These are phyloP conservation scores for Penicillium polonicum DNA, from an alignment of 2,329 filamentous ascomycete genomes.

Conservation along the genomic window DNA sequence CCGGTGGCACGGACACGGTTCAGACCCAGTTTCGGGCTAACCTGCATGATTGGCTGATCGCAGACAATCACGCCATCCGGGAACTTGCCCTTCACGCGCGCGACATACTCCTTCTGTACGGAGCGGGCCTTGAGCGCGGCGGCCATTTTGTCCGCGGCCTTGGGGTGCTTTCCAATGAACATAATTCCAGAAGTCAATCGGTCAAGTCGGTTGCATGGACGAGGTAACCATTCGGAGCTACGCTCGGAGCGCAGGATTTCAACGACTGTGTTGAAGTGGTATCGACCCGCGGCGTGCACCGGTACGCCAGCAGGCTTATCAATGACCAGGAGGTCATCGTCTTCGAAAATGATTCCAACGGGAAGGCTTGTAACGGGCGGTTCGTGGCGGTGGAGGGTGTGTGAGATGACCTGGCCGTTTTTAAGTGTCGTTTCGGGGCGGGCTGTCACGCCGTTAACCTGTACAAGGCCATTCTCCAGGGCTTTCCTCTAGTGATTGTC, in stretches of 20 bases:
- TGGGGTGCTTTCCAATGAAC: slow-evolving; percentile 88
- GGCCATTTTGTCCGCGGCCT: slow-evolving; percentile 74
- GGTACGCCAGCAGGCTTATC: slow-evolving; percentile 95
- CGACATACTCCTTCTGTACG: slow-evolving; percentile 93
- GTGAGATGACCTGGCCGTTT: slow-evolving; percentile 88
- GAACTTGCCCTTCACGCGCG: slow-evolving; percentile 85
- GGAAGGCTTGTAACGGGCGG: slow-evolving; percentile 82
- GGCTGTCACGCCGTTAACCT: slow-evolving; percentile 74
- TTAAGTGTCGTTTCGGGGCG: slow-evolving; percentile 68
- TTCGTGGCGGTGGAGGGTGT: slow-evolving; percentile 93
- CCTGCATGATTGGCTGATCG: slow-evolving; percentile 88
- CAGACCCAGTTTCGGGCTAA: slow-evolving; percentile 90
- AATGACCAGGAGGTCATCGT: slow-evolving; percentile 90
- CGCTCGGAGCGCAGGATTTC: slow-evolving; percentile 87
- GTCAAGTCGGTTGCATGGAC: slow-evolving; percentile 90
- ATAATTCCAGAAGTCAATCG: slow-evolving; percentile 93
- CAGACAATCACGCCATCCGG: slow-evolving; percentile 89
- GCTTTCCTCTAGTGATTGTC: slow-evolving; percentile 58
- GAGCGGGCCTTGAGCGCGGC: slow-evolving; percentile 74
- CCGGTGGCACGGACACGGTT: slow-evolving; percentile 94
- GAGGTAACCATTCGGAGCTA: slow-evolving; percentile 57
- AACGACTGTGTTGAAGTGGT: slow-evolving; percentile 91
- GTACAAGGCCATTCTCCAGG: slow-evolving; percentile 75
- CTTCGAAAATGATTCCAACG: slow-evolving; percentile 83
- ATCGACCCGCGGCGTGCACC: slow-evolving; percentile 90